Base-by-base conservation (phyloP, 1,284 basidiomycete species). In the Meripilus lineatus region DNA sequence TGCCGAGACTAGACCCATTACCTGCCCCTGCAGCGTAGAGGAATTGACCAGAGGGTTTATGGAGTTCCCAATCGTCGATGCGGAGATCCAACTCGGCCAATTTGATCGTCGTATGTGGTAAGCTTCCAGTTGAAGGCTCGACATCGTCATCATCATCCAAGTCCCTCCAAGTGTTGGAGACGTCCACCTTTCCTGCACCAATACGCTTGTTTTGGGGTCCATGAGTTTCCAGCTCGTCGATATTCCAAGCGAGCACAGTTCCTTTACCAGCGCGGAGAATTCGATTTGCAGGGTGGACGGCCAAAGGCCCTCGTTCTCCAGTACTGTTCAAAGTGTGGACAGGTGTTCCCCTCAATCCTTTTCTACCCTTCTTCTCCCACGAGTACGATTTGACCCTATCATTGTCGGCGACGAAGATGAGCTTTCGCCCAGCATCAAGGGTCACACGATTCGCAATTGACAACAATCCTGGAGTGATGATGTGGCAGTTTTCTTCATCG, bases 51-150 rank as follows among this genome's bases (percentile, higher is more conserved):
- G 46, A 42, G 1, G 57, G 54, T 5, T 55, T 53, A 46, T 67
- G 63, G 13, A 51, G 34, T 32, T 59, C 55, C 65, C 67, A 68
- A 3, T 40, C 44, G 3, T 39, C 42, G 1, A 64, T 62, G 1
- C 42, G 41, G 46, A 59, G 49, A 0, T 48, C 23, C 1, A 42
- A 34, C 15, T 61, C 56, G 10, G 49, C 52, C 36, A 67, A 56
- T 1, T 46, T 17, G 35, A 67, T 51, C 2, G 44, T 53, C 2
- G 52, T 36, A 25, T 57, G 52, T 1, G 59, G 51, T 3, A 38
- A 14, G 48, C 54, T 64, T 2, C 65, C 67, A 5, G 40, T 48
- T 1, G 68, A 69, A 4, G n/a, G 40, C 51, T 71, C 67, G 40
- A 69, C 57, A 3, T 56, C 45, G 21, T 58, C 59, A 8, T 62